Conservation (phyloP, 2,329 filamentous ascomycete species). For the Aureobasidium subglaciale region DNA sequence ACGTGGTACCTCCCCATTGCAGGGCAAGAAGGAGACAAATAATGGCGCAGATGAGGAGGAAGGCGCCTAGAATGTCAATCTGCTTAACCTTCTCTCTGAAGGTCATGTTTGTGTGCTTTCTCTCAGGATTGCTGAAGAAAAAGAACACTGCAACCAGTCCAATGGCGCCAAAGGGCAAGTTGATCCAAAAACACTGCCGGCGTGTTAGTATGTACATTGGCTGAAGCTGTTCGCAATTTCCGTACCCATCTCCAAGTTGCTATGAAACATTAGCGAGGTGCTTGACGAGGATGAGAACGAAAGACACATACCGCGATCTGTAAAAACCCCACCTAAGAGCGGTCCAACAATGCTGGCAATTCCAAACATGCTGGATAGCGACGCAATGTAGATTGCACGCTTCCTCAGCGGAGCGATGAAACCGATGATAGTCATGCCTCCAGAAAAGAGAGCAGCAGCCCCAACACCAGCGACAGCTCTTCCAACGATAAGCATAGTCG, state of each 20-base stretch:
- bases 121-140: conserved; percentile 26
- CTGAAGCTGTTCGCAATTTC: not conserved
- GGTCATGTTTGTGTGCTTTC: conserved; percentile 17
- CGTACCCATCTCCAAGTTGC: conserved; percentile 8
- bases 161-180: conserved; percentile 36
- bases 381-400: conserved; percentile 36
- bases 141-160: conserved; percentile 25
- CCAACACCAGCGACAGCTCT: conserved; percentile 50
- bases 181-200: conserved; percentile 14
- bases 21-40: conserved; percentile 37
- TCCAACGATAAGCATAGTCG: conserved; percentile 48
- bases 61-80: conserved; percentile 38
- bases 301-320: conserved; percentile 29
- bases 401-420: conserved; percentile 37
- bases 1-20: conserved; percentile 40
- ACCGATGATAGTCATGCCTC: conserved; percentile 42
- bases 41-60: conserved; percentile 33
- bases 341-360: conserved; percentile 36
- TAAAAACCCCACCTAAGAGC: conserved; percentile 37
- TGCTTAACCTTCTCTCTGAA: conserved; percentile 37
- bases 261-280: not conserved
- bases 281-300: not conserved
- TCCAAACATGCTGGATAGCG: conserved; percentile 32
- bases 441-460: conserved; percentile 40
- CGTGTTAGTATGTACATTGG: not conserved